Base-by-base conservation (phyloP, 176 grass and related monocot species). In the Cenchrus americanus region DNA sequence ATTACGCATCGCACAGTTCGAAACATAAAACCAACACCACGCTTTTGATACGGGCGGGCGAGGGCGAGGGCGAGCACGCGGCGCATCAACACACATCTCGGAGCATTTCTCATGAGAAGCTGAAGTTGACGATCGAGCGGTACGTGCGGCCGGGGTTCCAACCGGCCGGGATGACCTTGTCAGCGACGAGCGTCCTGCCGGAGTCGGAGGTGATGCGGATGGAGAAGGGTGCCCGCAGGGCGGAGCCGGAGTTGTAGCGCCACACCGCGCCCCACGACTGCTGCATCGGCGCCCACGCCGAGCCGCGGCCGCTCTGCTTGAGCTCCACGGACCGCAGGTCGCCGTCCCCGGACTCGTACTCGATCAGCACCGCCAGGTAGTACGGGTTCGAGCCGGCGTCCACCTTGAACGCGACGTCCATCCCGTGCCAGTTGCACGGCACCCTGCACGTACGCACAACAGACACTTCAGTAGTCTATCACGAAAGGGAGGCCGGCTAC, bases 361-460 rank as follows among this genome's bases (percentile, higher is more conserved):
- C 90, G 68, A 94, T 44, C 13, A 94, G 78, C 32, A 97, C 54
- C 4, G 92, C 95, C 2, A 97, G 55, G 90, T 94, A 97, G 88
- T 88, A 68, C 4, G 86, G 65, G 87, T 97, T 97, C 19, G 95
- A 97, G n/a, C 95, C 90, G 34, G 46, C 54, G 50, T 97, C 92
- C 47, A 97, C 92, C 63, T 85, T 80, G 83, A 97, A 92, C 13
- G 88, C 73, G 15, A 97, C 70, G 73, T 94, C 69, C 62, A 80
- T 11, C 40, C 94, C 94, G 1, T 24, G 86, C 71, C 92, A 97
- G 51, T 82, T 79, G 92, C 95, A 97, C 75, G 83, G 86, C 15
- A 93, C 90, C n/a, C 95, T 97, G 75, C 77, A 42, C 10, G 27
- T 18, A 40, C 51, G 17, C 17, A 53, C 1, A 11, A 13, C 6